Evolutionary conservation across 768 basidiomycete genomes (phyloP), one percentile per base, ranked within the genome.

Genomic region (Chlorophyllum brunneum): DNA sequence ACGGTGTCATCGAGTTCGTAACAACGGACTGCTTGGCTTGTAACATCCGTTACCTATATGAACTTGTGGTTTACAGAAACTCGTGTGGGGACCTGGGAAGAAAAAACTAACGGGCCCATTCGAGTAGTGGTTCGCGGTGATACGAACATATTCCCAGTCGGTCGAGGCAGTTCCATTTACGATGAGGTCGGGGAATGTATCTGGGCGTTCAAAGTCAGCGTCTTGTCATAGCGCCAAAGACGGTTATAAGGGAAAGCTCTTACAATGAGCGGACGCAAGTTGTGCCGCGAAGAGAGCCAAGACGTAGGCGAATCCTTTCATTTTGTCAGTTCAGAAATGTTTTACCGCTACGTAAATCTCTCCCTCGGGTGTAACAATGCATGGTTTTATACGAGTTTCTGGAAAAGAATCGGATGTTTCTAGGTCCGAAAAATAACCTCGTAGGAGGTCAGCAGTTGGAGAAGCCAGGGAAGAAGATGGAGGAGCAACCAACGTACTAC

Each of bases 131-230:
- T 70, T 71, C 5, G 59, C 65, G 1, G 69, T 71, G 40, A 65
- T 61, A 7, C 69, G 62, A 38, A 70, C 67, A 44, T 70, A 70
- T 56, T 69, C 59, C 69, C 67, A 70, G 46, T 69, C 67, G 10
- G 58, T 43, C 3, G 65, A 57, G 5, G 58, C 53, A 5, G 60
- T 62, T 5, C 59, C 57, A 44, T 70, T 66, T 20, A 59, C 61
- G 26, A 63, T 64, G 15, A 68, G 51, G 36, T 64, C 57, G 18
- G 67, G 66, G 54, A 68, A 68, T 4, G 64, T 67, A 51, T 68
- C 67, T 68, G 47, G 23, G n/a, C n/a, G n/a, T n/a, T n/a, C n/a
- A n/a, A n/a, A n/a, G n/a, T n/a, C n/a, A n/a, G n/a, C n/a, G n/a
- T n/a, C n/a, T n/a, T n/a, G n/a, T n/a, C n/a, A n/a, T n/a, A n/a